Conservation (phyloP, 2,329 filamentous ascomycete species). For the Sporothrix pseudoabietina region DNA sequence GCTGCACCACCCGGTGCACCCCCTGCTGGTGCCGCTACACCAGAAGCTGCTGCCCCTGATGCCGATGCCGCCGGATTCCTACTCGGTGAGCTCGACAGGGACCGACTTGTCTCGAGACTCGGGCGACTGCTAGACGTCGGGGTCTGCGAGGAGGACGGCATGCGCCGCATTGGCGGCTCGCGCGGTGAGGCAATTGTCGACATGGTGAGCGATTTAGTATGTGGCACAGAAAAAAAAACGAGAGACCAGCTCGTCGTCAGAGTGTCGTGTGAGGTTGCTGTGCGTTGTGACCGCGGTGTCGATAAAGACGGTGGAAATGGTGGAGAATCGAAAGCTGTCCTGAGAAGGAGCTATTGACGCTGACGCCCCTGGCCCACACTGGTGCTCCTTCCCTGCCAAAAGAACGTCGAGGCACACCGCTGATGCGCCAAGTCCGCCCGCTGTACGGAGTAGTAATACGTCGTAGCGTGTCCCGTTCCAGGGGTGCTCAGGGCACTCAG, state of each 20-base stretch:
- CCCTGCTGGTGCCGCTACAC: conserved; percentile 37
- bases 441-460: no score
- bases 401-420: neutral
- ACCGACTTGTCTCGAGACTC: conserved; percentile 68
- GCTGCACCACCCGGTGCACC: conserved; percentile 40
- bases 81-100: conserved; percentile 59
- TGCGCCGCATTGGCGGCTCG: conserved; percentile 60
- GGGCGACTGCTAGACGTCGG: conserved; percentile 76
- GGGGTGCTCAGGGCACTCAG: conserved; percentile 10
- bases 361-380: neutral
- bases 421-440: neutral
- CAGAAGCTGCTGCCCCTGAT: conserved; percentile 12
- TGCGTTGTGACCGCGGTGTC: neutral
- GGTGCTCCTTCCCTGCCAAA: neutral
- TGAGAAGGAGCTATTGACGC: neutral
- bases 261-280: neutral
- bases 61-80: conserved; percentile 40
- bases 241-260: conserved; percentile 19
- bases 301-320: neutral
- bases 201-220: conserved; percentile 47
- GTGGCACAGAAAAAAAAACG: neutral
- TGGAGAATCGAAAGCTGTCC: neutral
- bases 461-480: neutral
- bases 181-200: conserved; percentile 67
- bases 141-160: conserved; percentile 54